phyloP scores from a whole-genome alignment of 2,329 filamentous ascomycete genomes.

The Didymella arachidicola region DNA sequence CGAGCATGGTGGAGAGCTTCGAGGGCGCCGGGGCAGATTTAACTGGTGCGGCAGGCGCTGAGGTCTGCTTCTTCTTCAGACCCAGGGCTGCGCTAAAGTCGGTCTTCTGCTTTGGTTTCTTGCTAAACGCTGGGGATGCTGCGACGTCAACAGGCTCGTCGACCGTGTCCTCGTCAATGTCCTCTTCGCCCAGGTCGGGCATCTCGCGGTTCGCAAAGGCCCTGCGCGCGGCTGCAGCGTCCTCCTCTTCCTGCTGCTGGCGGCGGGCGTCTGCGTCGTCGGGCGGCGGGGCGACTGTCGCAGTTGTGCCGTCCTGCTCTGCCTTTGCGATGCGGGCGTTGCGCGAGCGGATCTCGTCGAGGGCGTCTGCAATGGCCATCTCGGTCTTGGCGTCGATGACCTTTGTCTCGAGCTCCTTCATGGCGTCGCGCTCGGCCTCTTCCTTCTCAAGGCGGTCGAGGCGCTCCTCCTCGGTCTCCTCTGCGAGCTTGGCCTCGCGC shows the following conservation, averaged over 20 bases:
- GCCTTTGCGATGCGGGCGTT: slow-evolving; percentile 88
- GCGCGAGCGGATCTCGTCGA: slow-evolving; percentile 91
- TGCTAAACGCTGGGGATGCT: slow-evolving; percentile 69
- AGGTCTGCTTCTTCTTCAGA: slow-evolving; percentile 68
- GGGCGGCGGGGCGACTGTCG: slow-evolving; percentile 56
- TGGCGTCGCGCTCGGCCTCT: slow-evolving; percentile 83
- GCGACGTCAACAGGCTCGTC: slow-evolving; percentile 33
- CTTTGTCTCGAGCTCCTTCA: slow-evolving; percentile 95
- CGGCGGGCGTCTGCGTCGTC: slow-evolving; percentile 66
- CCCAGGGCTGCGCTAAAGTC: slow-evolving; percentile 76
- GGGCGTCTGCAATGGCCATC: slow-evolving; percentile 94
- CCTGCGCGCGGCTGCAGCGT: slow-evolving; percentile 78
- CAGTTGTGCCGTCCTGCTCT: slow-evolving; percentile 66
- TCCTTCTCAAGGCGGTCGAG: slow-evolving; percentile 84
- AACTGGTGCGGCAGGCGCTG: slow-evolving; percentile 18
- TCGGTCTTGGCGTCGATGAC: slow-evolving; percentile 91
- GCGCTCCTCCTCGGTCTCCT: slow-evolving; percentile 87
- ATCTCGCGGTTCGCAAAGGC: slow-evolving; percentile 69
- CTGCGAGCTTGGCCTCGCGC: slow-evolving; percentile 70
- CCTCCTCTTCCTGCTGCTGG: slow-evolving; percentile 76
- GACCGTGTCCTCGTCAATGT: slow-evolving; percentile 57
- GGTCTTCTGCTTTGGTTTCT: slow-evolving; percentile 87
- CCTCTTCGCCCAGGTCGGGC: slow-evolving; percentile 61
- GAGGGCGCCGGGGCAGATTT: slow-evolving; percentile 24
- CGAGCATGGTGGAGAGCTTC: slow-evolving; percentile 35